These are phyloP conservation scores for Cyanidium caldarium DNA, from an alignment of 23 red algal genomes.

Conservation along the genomic window DNA sequence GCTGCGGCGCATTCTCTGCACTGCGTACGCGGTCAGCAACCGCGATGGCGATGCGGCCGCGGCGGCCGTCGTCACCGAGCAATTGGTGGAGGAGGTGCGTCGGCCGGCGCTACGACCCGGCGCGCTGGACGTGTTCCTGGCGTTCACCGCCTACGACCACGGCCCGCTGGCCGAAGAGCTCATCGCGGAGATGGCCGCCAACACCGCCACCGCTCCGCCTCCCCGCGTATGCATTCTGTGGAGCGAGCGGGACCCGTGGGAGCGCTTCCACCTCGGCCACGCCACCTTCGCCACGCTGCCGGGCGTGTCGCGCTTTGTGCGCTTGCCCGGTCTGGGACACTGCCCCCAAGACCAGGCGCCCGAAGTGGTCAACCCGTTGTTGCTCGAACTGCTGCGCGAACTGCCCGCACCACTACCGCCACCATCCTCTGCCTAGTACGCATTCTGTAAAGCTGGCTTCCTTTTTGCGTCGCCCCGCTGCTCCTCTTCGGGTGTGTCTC, in stretches of 20 bases:
- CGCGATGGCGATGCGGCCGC: neutral
- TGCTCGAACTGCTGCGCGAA: conserved; percentile 28
- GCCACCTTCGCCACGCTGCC: conserved; percentile 18
- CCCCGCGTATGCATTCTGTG: conserved; percentile 36
- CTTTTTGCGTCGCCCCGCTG: no score
- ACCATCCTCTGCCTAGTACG: no score
- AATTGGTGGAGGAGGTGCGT: conserved; percentile 43
- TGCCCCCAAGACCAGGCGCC: conserved; percentile 88
- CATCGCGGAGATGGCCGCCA: conserved; percentile 20
- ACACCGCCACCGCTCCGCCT: neutral
- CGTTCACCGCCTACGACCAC: conserved; percentile 66
- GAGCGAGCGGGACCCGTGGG: conserved; percentile 66
- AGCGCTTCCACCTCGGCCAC: conserved; percentile 33
- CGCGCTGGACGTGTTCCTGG: conserved; percentile 70
- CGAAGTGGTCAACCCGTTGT: conserved; percentile 28
- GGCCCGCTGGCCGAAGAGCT: conserved; percentile 81
- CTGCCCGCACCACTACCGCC: no score
- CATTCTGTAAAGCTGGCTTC: no score
- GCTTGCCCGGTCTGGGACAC: conserved; percentile 52
- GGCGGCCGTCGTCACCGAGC: conserved; percentile 34
- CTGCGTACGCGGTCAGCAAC: conserved; percentile 69
- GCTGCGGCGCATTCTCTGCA: conserved; percentile 32
- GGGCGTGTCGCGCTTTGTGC: conserved; percentile 35
- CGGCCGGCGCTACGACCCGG: conserved; percentile 45
- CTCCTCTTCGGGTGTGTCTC: no score